Conservation (phyloP, 2,329 filamentous ascomycete species). For the Hypoxylon sp. region DNA sequence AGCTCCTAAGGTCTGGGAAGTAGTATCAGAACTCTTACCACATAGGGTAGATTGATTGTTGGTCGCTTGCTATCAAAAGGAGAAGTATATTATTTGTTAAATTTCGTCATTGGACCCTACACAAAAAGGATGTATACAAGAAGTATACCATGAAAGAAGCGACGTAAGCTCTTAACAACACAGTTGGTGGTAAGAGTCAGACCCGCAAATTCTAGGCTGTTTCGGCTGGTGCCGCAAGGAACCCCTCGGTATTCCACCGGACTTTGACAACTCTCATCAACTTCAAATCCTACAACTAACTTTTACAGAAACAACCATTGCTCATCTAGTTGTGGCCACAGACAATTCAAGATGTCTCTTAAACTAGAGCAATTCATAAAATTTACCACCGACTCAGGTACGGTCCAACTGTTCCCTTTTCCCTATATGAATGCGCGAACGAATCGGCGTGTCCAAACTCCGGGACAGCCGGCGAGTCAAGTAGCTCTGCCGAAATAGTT, state of each 20-base stretch:
- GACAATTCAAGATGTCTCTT: slow-evolving; percentile 42
- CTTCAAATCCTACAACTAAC: neutral
- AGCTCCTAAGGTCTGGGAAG: neutral
- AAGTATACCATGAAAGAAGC: neutral
- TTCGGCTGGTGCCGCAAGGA: slow-evolving; percentile 16
- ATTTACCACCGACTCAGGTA: slow-evolving; percentile 65
- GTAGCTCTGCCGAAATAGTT: slow-evolving; percentile 16
- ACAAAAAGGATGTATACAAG: neutral
- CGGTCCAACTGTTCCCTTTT: slow-evolving; percentile 18
- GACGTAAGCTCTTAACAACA: neutral
- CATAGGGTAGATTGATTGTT: too few species aligned
- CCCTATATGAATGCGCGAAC: neutral
- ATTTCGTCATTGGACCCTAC: neutral
- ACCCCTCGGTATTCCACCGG: slow-evolving; percentile 12
- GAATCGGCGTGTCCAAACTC: neutral
- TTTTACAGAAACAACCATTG: slow-evolving; percentile 2
- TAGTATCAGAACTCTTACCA: neutral
- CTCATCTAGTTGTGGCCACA: neutral
- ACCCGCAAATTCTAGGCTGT: slow-evolving; percentile 13
- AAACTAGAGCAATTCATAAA: slow-evolving; percentile 59
- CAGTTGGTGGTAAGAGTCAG: neutral
- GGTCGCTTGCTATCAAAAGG: neutral
- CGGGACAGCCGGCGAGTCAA: slow-evolving; percentile 14
- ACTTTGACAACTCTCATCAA: slow-evolving; percentile 6
- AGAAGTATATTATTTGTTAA: neutral